phyloP scores from a whole-genome alignment of 768 basidiomycete genomes.

The Coprinopsis sp. region DNA sequence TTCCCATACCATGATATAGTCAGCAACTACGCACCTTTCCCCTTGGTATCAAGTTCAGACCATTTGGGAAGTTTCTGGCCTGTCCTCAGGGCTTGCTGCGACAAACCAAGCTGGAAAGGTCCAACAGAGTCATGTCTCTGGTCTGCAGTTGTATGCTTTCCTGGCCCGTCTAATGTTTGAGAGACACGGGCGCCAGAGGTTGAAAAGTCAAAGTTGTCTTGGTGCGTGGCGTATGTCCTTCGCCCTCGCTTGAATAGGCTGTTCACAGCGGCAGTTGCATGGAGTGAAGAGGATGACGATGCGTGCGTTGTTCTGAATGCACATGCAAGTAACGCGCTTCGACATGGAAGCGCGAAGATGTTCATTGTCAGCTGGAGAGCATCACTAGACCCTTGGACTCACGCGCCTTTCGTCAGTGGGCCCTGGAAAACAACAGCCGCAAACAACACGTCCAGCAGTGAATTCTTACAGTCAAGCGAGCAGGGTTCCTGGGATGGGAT shows the following conservation, averaged over 20 bases:
- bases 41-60: slow-evolving; percentile 71
- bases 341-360: slow-evolving; percentile 7
- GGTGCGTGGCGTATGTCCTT: slow-evolving; percentile 46
- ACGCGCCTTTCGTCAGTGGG: background rate
- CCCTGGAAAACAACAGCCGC: background rate
- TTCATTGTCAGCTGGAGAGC: slow-evolving; percentile 6
- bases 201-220: slow-evolving; percentile 32
- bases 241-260: too few relatives aligned
- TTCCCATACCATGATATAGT: background rate
- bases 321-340: slow-evolving; percentile 2
- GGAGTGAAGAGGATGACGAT: background rate
- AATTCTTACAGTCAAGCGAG: background rate
- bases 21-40: slow-evolving; percentile 55
- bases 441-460: background rate
- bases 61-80: slow-evolving; percentile 64
- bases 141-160: slow-evolving; percentile 38
- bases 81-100: slow-evolving; percentile 48
- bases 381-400: background rate
- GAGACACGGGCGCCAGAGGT: slow-evolving; percentile 51
- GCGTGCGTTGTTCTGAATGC: slow-evolving; percentile 1
- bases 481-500: too few relatives aligned
- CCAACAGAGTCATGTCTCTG: slow-evolving; percentile 60
- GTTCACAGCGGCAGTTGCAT: background rate
- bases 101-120: slow-evolving; percentile 72
- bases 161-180: slow-evolving; percentile 62